phyloP scores from a whole-genome alignment of 2,329 filamentous ascomycete genomes.

The Aspergillus sclerotialis region DNA sequence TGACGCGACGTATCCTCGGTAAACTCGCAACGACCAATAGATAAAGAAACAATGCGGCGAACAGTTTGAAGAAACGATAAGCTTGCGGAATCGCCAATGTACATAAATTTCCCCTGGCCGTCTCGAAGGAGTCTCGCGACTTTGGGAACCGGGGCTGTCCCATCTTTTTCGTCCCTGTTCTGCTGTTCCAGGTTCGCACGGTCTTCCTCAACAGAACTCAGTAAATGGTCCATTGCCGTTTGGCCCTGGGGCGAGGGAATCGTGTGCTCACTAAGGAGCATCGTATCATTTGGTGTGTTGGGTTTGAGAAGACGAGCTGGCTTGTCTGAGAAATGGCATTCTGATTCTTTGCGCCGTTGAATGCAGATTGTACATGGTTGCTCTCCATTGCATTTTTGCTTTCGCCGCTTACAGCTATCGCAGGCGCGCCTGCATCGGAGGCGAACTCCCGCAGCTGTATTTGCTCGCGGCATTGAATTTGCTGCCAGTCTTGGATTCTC shows the following conservation, averaged over 20 bases:
- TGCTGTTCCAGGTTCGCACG: conserved; percentile 23
- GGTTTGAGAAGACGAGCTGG: conserved; percentile 27
- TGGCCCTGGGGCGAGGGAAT: conserved; percentile 22
- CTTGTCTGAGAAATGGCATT: conserved; percentile 35
- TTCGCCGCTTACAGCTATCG: conserved; percentile 41
- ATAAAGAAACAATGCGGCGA: conserved; percentile 42
- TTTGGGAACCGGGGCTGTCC: conserved; percentile 28
- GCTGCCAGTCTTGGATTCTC: background rate
- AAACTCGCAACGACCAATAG: conserved; percentile 36
- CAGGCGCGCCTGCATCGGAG: conserved; percentile 35
- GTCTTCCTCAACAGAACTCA: conserved; percentile 26
- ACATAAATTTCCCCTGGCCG: conserved; percentile 48
- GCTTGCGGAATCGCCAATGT: conserved; percentile 48
- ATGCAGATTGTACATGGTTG: conserved; percentile 47
- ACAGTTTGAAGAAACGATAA: conserved; percentile 48
- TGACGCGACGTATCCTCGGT: conserved; percentile 36
- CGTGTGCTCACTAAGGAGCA: conserved; percentile 26
- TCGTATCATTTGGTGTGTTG: conserved; percentile 21
- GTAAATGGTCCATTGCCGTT: conserved; percentile 27
- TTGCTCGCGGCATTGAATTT: conserved; percentile 22
- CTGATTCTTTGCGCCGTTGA: conserved; percentile 34
- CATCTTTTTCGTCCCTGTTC: conserved; percentile 24
- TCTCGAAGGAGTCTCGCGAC: conserved; percentile 43
- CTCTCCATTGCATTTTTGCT: conserved; percentile 48
- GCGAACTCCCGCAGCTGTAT: conserved; percentile 21